Evolutionary conservation across 306 rosid genomes (phyloP).

Genomic region (Mimosa bimucronata): DNA sequence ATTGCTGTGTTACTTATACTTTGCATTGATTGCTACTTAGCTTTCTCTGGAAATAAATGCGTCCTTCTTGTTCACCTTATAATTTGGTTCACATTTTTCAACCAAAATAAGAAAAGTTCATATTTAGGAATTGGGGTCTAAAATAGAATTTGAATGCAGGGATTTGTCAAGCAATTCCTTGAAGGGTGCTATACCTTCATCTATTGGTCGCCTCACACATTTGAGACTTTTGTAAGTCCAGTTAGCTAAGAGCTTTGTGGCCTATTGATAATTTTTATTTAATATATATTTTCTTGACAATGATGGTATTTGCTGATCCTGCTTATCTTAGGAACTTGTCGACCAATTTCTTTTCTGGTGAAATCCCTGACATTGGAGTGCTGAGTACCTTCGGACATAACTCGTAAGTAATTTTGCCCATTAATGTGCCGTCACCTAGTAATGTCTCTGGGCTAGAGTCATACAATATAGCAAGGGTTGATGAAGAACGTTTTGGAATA

Average conservation of each 20-base stretch:
- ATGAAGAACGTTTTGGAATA: not conserved
- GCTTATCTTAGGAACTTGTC: conserved; percentile 81
- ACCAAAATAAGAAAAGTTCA: not conserved
- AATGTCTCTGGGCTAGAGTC: not conserved
- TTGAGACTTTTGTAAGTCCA: conserved; percentile 72
- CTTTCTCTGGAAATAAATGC: not conserved
- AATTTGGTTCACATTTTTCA: not conserved
- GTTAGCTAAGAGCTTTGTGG: conserved; percentile 15
- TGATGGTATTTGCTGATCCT: conserved; percentile 24
- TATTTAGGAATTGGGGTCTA: conserved; percentile 27
- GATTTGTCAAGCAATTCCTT: conserved; percentile 87
- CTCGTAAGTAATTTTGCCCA: conserved; percentile 62
- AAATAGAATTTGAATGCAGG: conserved; percentile 46
- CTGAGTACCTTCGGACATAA: conserved; percentile 75
- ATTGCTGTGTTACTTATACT: not conserved
- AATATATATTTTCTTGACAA: not conserved
- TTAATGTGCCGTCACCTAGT: not conserved
- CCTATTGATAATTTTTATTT: not conserved
- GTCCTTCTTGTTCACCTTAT: too few species aligned
- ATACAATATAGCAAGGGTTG: not conserved
- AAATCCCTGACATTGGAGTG: conserved; percentile 92
- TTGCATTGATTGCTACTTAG: conserved; percentile 11
- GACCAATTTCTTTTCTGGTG: conserved; percentile 87
- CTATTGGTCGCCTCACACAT: conserved; percentile 79
- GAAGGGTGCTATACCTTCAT: conserved; percentile 93